phyloP scores from a whole-genome alignment of 768 basidiomycete species.

The Auriculariales sp. region DNA sequence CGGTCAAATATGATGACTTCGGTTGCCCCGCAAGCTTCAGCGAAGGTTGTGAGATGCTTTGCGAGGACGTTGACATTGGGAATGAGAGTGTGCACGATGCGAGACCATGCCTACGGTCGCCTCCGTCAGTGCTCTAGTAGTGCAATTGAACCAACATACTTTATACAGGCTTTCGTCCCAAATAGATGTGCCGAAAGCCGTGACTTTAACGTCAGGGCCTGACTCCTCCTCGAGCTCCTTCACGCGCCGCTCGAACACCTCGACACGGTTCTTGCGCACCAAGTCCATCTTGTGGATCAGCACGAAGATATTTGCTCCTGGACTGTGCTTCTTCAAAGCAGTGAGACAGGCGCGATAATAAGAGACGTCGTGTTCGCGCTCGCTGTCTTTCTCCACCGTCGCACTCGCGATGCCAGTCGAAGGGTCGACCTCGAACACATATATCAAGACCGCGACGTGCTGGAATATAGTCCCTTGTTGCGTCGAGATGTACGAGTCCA shows the following conservation, averaged over 20 bases:
- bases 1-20: conserved; percentile 95
- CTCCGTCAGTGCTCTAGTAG: not conserved
- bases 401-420: not conserved
- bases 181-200: conserved; percentile 87
- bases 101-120: conserved; percentile 78
- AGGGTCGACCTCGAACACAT: conserved; percentile 87
- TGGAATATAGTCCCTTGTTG: conserved; percentile 92
- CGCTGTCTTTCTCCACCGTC: conserved; percentile 10
- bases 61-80: conserved; percentile 87
- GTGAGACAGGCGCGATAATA: conserved; percentile 89
- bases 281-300: conserved; percentile 98
- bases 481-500: conserved; percentile 88
- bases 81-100: conserved; percentile 90
- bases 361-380: conserved; percentile 76
- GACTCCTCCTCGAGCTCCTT: conserved; percentile 60
- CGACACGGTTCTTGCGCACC: conserved; percentile 45
- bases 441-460: conserved; percentile 94
- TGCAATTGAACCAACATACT: conserved; percentile 24
- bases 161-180: conserved; percentile 96
- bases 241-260: conserved; percentile 54
- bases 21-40: conserved; percentile 74
- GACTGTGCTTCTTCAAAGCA: conserved; percentile 62
- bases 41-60: conserved; percentile 74
- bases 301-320: conserved; percentile 75
- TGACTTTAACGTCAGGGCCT: conserved; percentile 36